Base-by-base conservation (phyloP, 805 yeast species). In the Candida piceae region DNA sequence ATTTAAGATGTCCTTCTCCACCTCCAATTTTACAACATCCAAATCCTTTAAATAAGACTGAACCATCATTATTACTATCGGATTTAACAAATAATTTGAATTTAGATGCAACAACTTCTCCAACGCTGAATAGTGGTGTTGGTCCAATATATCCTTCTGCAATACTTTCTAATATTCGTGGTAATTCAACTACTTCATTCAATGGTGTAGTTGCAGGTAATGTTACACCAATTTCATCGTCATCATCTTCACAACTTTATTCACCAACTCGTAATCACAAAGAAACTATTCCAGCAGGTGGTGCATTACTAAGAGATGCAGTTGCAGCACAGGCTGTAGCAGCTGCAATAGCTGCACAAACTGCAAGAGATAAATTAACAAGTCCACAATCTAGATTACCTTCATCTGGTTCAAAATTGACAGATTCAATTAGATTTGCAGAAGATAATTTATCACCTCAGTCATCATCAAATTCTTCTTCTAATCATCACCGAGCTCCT, bases 1-100 rank as follows among this genome's bases (percentile, higher is more conserved):
- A 68, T 51, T 55, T 78, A 37, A 66, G 80, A 41, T 76, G 84
- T 45, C 84, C 85, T 2, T 78, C 84, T 4, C 85, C 86, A n/a
- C 84, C 86, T 1, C 84, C 86, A 7, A 78, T 79, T 36, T 58
- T 78, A 32, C 66, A 66, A 38, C 60, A 62, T 8, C 51, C 53
- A 6, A 50, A 55, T 6, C 49, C 53, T 20, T 40, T 49, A 3
- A 44, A 52, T 7, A 55, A 52, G 4, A 41, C 50, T 4, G 52
- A 45, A 11, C 35, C 18, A 12, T 47, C 53, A 33, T 16, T 39
- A 23, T 28, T 40, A n/a, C 26, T 31, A 41, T 45, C 25, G 34
- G 7, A 10, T 12, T 5, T 9, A 9, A 5, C 31, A 17, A 34
- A 18, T 3, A 12, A 17, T 13, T 26, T 34, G 46, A 18, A 30